Conservation (phyloP, 75 land plant genomes). For the Picea glauca region DNA sequence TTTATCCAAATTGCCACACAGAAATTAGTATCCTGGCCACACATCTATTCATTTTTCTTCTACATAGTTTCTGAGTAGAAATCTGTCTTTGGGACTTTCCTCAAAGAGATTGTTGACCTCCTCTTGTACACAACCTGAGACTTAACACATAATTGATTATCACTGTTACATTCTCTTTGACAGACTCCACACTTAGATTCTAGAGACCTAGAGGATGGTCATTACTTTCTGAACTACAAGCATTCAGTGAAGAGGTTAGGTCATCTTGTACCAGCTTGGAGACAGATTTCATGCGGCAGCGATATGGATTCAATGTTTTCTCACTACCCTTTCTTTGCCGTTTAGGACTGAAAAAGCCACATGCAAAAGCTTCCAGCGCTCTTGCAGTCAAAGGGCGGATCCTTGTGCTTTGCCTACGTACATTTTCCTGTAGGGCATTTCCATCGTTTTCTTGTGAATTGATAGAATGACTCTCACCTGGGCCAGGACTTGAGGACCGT, state of each 20-base stretch:
- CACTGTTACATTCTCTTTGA: neutral
- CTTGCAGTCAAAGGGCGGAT: slow-evolving; percentile 44
- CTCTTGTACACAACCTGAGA: neutral
- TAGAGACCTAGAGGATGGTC: neutral
- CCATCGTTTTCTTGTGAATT: neutral
- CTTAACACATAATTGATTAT: neutral
- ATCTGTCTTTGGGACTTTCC: neutral
- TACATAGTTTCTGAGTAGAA: too few relatives aligned
- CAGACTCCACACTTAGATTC: neutral
- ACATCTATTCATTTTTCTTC: too few relatives aligned
- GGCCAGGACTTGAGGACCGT: neutral
- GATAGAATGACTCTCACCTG: neutral
- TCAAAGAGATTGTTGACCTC: neutral
- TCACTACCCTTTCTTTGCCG: slow-evolving; percentile 8
- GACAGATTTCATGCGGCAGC: slow-evolving; percentile 3
- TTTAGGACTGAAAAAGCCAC: slow-evolving; percentile 20
- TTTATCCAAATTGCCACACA: too few relatives aligned
- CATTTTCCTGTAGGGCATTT: neutral
- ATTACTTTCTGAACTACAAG: neutral
- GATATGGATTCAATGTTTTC: neutral
- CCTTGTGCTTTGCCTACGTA: slow-evolving; percentile 44
- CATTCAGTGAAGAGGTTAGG: neutral
- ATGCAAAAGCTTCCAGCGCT: slow-evolving; percentile 55
- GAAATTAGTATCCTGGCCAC: too few relatives aligned
- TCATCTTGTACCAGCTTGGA: slow-evolving; percentile 1